phyloP scores from a whole-genome alignment of 2,329 filamentous ascomycete genomes.

The Trichothecium roseum region DNA sequence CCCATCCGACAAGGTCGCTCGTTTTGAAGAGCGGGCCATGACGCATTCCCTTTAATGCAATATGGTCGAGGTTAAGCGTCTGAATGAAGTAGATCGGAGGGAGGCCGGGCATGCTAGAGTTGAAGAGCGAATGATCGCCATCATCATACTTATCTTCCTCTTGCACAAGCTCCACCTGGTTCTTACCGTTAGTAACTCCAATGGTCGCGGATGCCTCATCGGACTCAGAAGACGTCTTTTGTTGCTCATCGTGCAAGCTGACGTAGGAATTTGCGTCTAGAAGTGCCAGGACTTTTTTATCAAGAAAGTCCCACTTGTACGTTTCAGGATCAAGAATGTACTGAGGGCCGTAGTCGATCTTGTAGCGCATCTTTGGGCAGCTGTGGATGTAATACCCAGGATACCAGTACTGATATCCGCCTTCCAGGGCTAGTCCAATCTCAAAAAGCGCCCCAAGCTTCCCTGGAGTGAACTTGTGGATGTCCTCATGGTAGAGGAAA shows the following conservation, averaged over 20 bases:
- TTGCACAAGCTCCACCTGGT: constrained; percentile 10
- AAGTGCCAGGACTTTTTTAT: constrained; percentile 35
- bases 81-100: constrained; percentile 42
- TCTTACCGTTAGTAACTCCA: constrained; percentile 4
- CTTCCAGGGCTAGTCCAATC: constrained; percentile 58
- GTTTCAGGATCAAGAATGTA: constrained; percentile 61
- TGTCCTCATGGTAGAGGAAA: constrained; percentile 69
- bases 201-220: constrained; percentile 1
- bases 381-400: constrained; percentile 73
- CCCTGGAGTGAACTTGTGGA: constrained; percentile 59
- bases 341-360: constrained; percentile 68
- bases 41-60: constrained; percentile 40
- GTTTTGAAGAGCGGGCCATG: constrained; percentile 27
- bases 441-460: constrained; percentile 69
- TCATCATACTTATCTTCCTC: constrained; percentile 12
- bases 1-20: constrained; percentile 50
- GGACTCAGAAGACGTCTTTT: neutral
- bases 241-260: constrained; percentile 29
- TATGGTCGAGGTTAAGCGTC: constrained; percentile 45
- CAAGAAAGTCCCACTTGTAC: constrained; percentile 50
- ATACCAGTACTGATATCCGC: constrained; percentile 68
- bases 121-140: constrained; percentile 35
- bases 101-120: constrained; percentile 57
- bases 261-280: constrained; percentile 48
- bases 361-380: constrained; percentile 78